phyloP scores from a whole-genome alignment of 805 yeast genomes.

The Nakazawaea siamensis region DNA sequence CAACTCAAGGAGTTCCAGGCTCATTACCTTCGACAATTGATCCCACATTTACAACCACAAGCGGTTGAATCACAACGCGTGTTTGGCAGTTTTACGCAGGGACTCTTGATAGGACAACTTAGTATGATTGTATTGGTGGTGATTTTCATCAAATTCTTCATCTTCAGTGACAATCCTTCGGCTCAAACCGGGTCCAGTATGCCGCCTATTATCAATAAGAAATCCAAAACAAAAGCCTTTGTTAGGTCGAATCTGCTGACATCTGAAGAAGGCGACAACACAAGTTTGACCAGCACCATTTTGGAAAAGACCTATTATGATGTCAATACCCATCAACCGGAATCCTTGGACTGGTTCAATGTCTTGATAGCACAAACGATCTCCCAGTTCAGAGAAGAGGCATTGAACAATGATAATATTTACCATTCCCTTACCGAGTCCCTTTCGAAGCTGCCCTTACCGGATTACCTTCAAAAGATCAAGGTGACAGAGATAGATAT shows the following conservation, averaged over 20 bases:
- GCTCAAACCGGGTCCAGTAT: slow-evolving; percentile 1
- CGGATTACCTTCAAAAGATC: slow-evolving; percentile 74
- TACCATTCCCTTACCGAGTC: slow-evolving; percentile 69
- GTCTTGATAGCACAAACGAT: slow-evolving; percentile 89
- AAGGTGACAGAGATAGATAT: slow-evolving; percentile 81
- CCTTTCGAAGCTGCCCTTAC: slow-evolving; percentile 53
- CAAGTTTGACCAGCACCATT: slow-evolving; percentile 32
- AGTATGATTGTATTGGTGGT: slow-evolving; percentile 58
- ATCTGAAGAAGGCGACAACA: slow-evolving; percentile 26
- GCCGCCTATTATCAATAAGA: slow-evolving; percentile 26
- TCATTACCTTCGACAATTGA: slow-evolving; percentile 6
- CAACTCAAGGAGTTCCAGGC: slow-evolving; percentile 9
- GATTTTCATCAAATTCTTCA: slow-evolving; percentile 66
- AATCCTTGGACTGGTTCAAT: slow-evolving; percentile 95
- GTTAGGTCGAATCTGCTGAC: slow-evolving; percentile 12
- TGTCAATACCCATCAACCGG: slow-evolving; percentile 79
- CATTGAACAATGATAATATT: slow-evolving; percentile 75
- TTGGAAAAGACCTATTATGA: slow-evolving; percentile 90
- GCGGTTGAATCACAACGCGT: too few species aligned
- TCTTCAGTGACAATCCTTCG: slow-evolving; percentile 55
- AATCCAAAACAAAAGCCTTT: slow-evolving; percentile 17
- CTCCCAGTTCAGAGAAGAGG: slow-evolving; percentile 83
- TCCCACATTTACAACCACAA: slow-evolving; percentile 9
- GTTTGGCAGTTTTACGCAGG: slow-evolving; percentile 81
- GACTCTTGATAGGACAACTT: slow-evolving; percentile 64